Conservation (phyloP, 2,329 filamentous ascomycete genomes). For the Aspergillus brasiliensis region DNA sequence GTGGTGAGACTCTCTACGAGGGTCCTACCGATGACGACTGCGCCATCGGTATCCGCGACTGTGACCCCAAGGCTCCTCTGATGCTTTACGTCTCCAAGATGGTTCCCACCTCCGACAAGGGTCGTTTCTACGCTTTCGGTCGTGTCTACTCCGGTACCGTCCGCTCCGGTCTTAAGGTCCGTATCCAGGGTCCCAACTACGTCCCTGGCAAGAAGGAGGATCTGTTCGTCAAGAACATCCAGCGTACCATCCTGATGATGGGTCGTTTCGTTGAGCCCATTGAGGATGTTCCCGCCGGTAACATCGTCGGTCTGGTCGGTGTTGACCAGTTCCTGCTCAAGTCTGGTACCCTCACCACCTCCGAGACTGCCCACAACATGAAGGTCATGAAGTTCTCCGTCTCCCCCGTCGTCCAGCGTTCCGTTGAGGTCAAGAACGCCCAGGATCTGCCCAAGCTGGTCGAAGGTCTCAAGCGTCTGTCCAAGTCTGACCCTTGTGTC, state of each 20-base stretch:
- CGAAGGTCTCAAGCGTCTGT: conserved; percentile 99
- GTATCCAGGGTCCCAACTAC: conserved; percentile 99
- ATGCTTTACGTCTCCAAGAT: conserved; percentile 99
- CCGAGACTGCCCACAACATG: conserved; percentile 97
- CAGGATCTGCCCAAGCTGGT: conserved; percentile 99
- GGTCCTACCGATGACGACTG: conserved; percentile 90
- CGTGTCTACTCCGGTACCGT: conserved; percentile 99
- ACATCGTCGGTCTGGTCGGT: conserved; percentile 99
- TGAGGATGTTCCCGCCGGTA: conserved; percentile 97
- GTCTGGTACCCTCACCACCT: conserved; percentile 98
- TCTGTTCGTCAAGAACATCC: conserved; percentile 98
- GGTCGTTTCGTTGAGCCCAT: conserved; percentile 98
- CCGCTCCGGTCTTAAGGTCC: conserved; percentile 97
- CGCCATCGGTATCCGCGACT: conserved; percentile 96
- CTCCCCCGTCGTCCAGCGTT: conserved; percentile 96
- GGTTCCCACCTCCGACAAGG: conserved; percentile 99
- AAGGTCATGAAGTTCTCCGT: conserved; percentile 99
- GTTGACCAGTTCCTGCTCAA: conserved; percentile 99
- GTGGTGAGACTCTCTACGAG: conserved; percentile 98
- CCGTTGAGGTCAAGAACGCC: conserved; percentile 99
- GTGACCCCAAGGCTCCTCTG: conserved; percentile 94
- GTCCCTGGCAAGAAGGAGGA: conserved; percentile 97
- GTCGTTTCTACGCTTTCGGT: conserved; percentile 99
- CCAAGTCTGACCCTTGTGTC: conserved; percentile 99
- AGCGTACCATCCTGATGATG: conserved; percentile 99